phyloP scores from a whole-genome alignment of 352 stramenopile genomes.

The Globisporangium iwayamae region DNA sequence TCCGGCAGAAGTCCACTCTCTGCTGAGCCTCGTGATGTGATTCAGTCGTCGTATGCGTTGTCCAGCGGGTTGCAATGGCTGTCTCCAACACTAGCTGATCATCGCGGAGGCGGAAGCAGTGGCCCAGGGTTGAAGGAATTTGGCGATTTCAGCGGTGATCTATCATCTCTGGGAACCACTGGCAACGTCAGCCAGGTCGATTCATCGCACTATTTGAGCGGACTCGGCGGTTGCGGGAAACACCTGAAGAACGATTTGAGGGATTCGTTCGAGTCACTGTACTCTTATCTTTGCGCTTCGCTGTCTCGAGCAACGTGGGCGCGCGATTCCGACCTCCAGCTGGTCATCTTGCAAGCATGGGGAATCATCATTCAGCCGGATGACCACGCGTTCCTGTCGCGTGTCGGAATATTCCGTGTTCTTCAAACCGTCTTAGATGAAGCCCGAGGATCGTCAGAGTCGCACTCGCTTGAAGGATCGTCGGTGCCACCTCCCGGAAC shows the following conservation, averaged over 20 bases:
- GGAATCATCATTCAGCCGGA: conserved; percentile 86
- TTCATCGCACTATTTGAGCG: conserved; percentile 68
- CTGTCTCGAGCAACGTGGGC: conserved; percentile 84
- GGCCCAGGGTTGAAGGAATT: conserved; percentile 30
- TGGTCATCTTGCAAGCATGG: conserved; percentile 82
- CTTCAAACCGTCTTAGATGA: conserved; percentile 89
- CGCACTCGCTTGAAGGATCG: conserved; percentile 22
- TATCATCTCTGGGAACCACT: conserved; percentile 14
- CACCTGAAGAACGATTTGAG: conserved; percentile 74
- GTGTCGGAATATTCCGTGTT: conserved; percentile 86
- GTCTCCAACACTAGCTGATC: conserved; percentile 38
- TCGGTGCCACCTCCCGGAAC: conserved; percentile 18
- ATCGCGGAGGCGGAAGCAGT: conserved; percentile 13
- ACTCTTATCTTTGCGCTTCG: conserved; percentile 67
- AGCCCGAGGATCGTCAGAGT: conserved; percentile 55
- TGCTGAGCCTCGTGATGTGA: conserved; percentile 42
- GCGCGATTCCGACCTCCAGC: conserved; percentile 73
- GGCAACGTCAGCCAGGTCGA: conserved; percentile 16
- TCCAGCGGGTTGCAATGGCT: conserved; percentile 75
- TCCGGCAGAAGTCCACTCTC: conserved; percentile 29
- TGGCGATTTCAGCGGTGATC: conserved; percentile 33
- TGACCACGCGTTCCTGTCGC: conserved; percentile 88
- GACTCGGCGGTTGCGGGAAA: conserved; percentile 76
- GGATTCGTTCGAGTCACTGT: conserved; percentile 83
- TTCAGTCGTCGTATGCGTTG: conserved; percentile 73